Evolutionary conservation across 768 basidiomycete species (phyloP).

Genomic region (Suillus hirtellus): DNA sequence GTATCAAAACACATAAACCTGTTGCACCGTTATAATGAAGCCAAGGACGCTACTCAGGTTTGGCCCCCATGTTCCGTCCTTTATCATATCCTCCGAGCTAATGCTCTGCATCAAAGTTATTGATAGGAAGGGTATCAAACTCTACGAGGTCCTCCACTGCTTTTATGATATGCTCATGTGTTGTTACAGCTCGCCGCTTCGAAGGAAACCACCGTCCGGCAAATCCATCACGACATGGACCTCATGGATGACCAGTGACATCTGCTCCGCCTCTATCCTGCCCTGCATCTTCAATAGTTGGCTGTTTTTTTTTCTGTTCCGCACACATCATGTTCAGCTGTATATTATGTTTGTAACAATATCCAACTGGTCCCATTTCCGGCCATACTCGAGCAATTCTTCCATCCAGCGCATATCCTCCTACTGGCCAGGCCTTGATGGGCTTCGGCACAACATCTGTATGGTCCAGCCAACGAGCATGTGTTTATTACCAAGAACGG

Average conservation of each 20-base stretch:
- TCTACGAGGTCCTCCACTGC: slow-evolving; percentile 2
- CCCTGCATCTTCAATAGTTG: not conserved
- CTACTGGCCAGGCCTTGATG: slow-evolving; percentile 52
- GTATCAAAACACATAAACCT: slow-evolving; percentile 70
- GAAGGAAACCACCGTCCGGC: slow-evolving; percentile 67
- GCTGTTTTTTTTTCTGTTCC: not conserved
- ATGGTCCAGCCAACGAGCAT: slow-evolving; percentile 63
- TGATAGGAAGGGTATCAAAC: slow-evolving; percentile 71
- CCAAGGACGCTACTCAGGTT: slow-evolving; percentile 83
- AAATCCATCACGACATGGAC: slow-evolving; percentile 73
- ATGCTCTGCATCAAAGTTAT: slow-evolving; percentile 47
- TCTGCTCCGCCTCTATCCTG: no score
- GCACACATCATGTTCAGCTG: slow-evolving; percentile 1
- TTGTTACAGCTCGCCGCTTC: slow-evolving; percentile 64
- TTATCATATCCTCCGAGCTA: not conserved
- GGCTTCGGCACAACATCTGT: slow-evolving; percentile 55
- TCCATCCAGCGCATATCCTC: slow-evolving; percentile 14
- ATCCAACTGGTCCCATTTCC: slow-evolving; percentile 37
- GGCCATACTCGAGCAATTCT: slow-evolving; percentile 25
- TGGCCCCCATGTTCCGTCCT: not conserved
- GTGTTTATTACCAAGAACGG: slow-evolving; percentile 25
- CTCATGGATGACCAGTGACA: slow-evolving; percentile 42
- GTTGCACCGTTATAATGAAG: slow-evolving; percentile 76
- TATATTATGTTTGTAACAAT: slow-evolving; percentile 23
- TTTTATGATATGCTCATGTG: slow-evolving; percentile 14